Evolutionary conservation across 2,329 filamentous ascomycete genomes (phyloP), one percentile per base, ranked within the genome.

Genomic region (Hypoxylon sp.): DNA sequence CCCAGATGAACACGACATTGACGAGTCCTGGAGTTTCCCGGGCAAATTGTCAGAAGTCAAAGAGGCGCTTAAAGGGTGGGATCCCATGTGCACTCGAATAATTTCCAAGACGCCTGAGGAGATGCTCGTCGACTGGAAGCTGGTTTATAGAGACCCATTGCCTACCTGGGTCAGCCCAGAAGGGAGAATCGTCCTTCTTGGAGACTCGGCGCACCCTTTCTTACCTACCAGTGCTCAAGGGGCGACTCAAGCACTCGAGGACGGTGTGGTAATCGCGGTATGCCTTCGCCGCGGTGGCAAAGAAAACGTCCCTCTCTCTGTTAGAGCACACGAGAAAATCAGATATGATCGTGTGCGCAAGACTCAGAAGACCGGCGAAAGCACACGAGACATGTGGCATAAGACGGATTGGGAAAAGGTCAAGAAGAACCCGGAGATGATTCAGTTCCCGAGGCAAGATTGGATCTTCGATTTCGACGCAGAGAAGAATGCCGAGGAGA

Each of bases 11-110:
- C 82, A 83, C 65, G 82, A 87, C 69, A 86, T 87, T 60, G 81
- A 86, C 63, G 84, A 88, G 75, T 85, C 84, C 0, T 87, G 84
- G 84, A 84, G 81, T 2, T 85, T 86, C 65, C 84, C 85, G 0
- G 84, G 83, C 2, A 83, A 84, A 49, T 78, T 87, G 0, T 81
- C 83, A 51, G 85, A 87, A 49, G 86, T 87, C 0, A 80, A 82
- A 66, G 79, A 83, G 59, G 80, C 85, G 0, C 75, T 87, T 11
- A 80, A 86, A 52, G 83, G 81, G 21, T 87, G 85, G 85, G 81
- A 87, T 75, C 80, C 84, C 9, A 69, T 82, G 52, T 84, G 82
- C 60, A 79, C 79, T 23, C 80, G 81, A 19, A 84, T 87, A 60
- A 80, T 87, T 1, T 78, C 80, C 38, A 83, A 84, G 74, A 84